A percentile compares a stretch with the other conserved stretches of the same genome.
These are phyloP conservation scores for Malus hybrid DNA, from an alignment of 331 rosid species.

Conservation along the genomic window DNA sequence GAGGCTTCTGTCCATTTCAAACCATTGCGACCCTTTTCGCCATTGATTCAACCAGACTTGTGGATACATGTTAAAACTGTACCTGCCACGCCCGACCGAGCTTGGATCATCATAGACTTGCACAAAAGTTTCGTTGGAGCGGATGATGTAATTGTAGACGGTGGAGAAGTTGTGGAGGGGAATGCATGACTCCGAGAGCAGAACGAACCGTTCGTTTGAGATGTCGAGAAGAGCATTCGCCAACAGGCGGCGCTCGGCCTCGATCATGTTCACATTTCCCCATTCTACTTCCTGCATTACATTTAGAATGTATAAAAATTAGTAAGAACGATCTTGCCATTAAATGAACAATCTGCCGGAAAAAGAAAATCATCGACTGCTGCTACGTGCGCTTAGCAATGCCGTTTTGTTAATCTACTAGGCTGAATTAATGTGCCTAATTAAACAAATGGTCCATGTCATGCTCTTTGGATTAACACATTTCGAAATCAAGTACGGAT, in stretches of 20 bases:
- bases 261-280: slow-evolving; percentile 78
- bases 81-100: slow-evolving; percentile 60
- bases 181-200: slow-evolving; percentile 64
- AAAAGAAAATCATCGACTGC: background rate
- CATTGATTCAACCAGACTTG: slow-evolving; percentile 39
- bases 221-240: slow-evolving; percentile 78
- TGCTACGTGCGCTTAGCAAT: background rate
- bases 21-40: slow-evolving; percentile 93
- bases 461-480: no score
- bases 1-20: slow-evolving; percentile 52
- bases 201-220: slow-evolving; percentile 70
- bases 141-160: slow-evolving; percentile 43
- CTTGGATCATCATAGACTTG: slow-evolving; percentile 46
- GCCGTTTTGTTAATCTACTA: background rate
- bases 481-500: background rate
- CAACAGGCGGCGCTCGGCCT: slow-evolving; percentile 67
- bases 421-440: no score
- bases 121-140: slow-evolving; percentile 41
- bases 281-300: slow-evolving; percentile 51
- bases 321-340: background rate
- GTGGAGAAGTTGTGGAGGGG: slow-evolving; percentile 77
- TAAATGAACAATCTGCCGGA: background rate
- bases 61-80: slow-evolving; percentile 43
- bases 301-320: background rate
- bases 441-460: no score